Evolutionary conservation across 129 eudicot species (phyloP), one percentile per base, ranked within the genome.

Genomic region (Flaveria bidentis): DNA sequence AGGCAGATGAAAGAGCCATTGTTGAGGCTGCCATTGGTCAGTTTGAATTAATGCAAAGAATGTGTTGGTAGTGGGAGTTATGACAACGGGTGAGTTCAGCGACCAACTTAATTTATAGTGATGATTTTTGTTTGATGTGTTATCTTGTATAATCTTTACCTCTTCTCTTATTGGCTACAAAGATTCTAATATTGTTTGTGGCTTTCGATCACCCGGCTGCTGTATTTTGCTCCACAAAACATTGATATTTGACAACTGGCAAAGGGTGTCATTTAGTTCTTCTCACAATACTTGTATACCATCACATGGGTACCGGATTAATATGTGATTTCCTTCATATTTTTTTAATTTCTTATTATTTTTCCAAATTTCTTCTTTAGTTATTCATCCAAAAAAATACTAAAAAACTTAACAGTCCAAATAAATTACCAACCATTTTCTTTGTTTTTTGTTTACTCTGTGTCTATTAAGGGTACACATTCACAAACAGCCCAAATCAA

Each of bases 1-100:
- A 75, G 16, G 60, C 5, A 45, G 79, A 63, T 17, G 79, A 75
- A 20, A 75, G 79, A 42, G 79, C 58, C 61, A 75, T 75, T 44
- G 51, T 45, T 13, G 79, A 26, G 13, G 72, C 28, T 9, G 72
- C 79, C 79, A 75, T 75, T 47, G 72, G 22, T 18, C 53, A 20
- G 15, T 9, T 39, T 13, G 58, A 23, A 46, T 46, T 17, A n/a
- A n/a, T n/a, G 28, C 0, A 28, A 39, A 30, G 26, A 13, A 13
- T 33, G 66, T 7, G 13, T 56, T 73, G 62, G 5, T 23, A 18
- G 36, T 51, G 47, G 47, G 47, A 44, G 53, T 39, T 39, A 56
- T 73, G 67, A 55, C 39, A 39, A 71, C 28, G 11, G 2, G 75
- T 71, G 25, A n/a, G 16, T 16, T 25, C 26, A 46, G 64, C 1